Base-by-base conservation (phyloP, 768 basidiomycete species). In the Panaeolus papilionaceus region DNA sequence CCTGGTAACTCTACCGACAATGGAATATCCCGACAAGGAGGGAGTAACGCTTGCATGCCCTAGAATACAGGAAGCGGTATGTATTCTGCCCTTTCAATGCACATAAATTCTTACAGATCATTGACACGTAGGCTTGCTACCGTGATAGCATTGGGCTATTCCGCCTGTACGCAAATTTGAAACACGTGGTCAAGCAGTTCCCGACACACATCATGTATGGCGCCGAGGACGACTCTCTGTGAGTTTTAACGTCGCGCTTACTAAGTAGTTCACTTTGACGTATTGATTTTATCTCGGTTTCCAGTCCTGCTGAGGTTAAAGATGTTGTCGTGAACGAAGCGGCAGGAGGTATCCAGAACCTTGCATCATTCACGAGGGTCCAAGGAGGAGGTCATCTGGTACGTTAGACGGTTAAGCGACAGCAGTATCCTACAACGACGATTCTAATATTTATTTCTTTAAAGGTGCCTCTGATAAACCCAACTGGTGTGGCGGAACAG, bases 1-100 rank as follows among this genome's bases (percentile, higher is more conserved):
- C 0, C 71, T 88, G 71, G 72, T 81, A 20, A 63, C 77, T 6
- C 72, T 85, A 14, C 84, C 85, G 4, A 84, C 82, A 0, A 66
- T 66, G 10, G 77, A 78, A 16, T 83, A 86, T 70, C 81, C 86
- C 0, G 79, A 83, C 63, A 75, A 79, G 65, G 75, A 72, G 23
- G 85, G 84, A 18, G 83, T 88, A 4, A 86, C 85, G 14, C 74
- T 87, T 14, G 84, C 80, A 68, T 87, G 86, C 68, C 79, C 77
- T 18, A 81, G 81, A 38, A 65, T 66, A 14, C 84, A 85, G 64
- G 86, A 88, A 77, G 76, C 81, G 61, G 86, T 80, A 63, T 51
- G 74, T 5, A 33, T 33, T 33, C 33, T 33, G 2, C 5, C 5
- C 33, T 33, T 33, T 33, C 33, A 33, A 33, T 33, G 33, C 33